Percentiles rank a stretch among this genome's conserved stretches.
These are phyloP conservation scores for Debaryomyces subglobosus DNA, from an alignment of 1,139 yeast genomes.

Conservation along the genomic window DNA sequence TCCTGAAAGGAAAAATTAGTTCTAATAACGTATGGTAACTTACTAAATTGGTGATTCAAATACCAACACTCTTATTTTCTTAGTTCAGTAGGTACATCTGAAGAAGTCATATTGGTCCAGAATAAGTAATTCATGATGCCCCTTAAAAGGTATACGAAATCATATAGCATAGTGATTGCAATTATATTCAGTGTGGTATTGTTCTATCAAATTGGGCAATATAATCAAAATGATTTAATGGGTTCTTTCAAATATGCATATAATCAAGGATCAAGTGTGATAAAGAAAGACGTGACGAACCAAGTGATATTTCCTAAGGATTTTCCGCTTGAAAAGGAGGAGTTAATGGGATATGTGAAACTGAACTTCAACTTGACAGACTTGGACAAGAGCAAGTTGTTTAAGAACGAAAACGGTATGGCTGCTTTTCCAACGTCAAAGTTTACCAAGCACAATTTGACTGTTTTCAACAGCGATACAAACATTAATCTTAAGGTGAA, in stretches of 20 bases:
- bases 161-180: conserved; percentile 1
- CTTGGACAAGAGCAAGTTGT: conserved; percentile 3
- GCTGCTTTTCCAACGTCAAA: conserved; percentile 8
- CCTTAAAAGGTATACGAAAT: conserved; percentile 1
- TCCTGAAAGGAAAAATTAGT: not conserved
- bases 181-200: conserved; percentile 6
- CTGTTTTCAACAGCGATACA: conserved; percentile 20
- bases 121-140: not conserved
- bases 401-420: conserved; percentile 3
- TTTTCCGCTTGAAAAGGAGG: conserved; percentile 18
- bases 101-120: not conserved
- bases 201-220: conserved; percentile 8
- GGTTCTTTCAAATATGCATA: conserved; percentile 17
- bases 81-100: not conserved
- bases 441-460: conserved; percentile 20
- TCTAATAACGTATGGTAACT: not conserved
- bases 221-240: conserved; percentile 9
- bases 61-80: not conserved
- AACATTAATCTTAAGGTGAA: conserved; percentile 21
- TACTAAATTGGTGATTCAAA: not conserved
- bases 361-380: conserved; percentile 8
- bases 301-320: conserved; percentile 24
- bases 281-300: conserved; percentile 17
- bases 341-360: conserved; percentile 17
- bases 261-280: conserved; percentile 12